These are phyloP conservation scores for Colletotrichum plurivorum DNA, from an alignment of 2,329 filamentous ascomycete genomes.

Conservation along the genomic window DNA sequence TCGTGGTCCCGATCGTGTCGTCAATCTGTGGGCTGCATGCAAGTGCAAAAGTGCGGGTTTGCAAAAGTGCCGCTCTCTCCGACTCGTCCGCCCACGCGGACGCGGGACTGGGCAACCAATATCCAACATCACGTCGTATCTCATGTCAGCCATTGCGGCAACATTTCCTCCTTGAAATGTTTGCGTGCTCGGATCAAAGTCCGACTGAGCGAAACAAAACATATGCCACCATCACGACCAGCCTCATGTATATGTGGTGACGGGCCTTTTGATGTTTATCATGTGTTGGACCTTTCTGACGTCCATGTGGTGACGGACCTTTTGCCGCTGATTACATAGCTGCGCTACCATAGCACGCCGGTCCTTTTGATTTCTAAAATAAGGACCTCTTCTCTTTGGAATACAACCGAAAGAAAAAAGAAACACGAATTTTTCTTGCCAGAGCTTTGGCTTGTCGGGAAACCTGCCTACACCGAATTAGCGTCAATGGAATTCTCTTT, in stretches of 20 bases:
- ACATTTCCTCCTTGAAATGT: too few species aligned
- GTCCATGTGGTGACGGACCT: conserved; percentile 2
- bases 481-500: background rate
- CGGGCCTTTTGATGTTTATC: background rate
- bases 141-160: too few species aligned
- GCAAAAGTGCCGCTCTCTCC: too few species aligned
- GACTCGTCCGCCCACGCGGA: too few species aligned
- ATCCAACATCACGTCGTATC: too few species aligned
- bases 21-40: background rate
- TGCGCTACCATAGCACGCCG: conserved; percentile 6
- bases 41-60: background rate
- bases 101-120: too few species aligned
- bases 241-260: background rate
- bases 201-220: background rate
- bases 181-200: background rate
- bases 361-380: conserved; percentile 23
- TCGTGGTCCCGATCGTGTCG: conserved; percentile 2
- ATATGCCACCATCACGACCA: background rate
- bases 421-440: background rate
- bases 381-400: background rate
- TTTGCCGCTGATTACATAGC: conserved; percentile 10
- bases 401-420: background rate
- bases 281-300: background rate
- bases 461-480: background rate
- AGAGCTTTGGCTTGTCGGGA: conserved; percentile 23